Base-by-base conservation (phyloP, 768 basidiomycete species). In the Mycena epipterygia region DNA sequence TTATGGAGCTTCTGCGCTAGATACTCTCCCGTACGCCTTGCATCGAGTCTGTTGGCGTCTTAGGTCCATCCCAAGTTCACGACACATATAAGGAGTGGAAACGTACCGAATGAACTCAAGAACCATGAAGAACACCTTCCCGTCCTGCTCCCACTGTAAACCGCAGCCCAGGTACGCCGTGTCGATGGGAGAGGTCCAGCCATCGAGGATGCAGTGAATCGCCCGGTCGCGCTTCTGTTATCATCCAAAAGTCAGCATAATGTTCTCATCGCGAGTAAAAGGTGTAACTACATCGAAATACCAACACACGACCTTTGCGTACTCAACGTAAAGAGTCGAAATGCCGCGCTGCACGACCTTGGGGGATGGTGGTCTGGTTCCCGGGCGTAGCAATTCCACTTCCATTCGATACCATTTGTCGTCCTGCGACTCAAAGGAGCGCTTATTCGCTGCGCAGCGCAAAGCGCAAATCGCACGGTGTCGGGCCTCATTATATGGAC, bases 161-260 rank as follows among this genome's bases (percentile, higher is more conserved):
- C n/a, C n/a, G n/a, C n/a, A n/a, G n/a, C n/a, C 75, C 73, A 21
- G 55, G 51, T 74, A 76, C 0, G 73, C 68, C 1, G 33, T 29
- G 13, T 60, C 64, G 39, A 73, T 65, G 29, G 75, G 75, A 46
- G 71, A 64, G 6, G 73, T 75, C 72, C 75, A 76, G 8, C 75
- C 68, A 48, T 76, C 68, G 13, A 75, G 60, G 37, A 64, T 63
- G n/a, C 72, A n/a, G n/a, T n/a, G n/a, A n/a, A n/a, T n/a, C n/a
- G n/a, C n/a, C n/a, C n/a, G n/a, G n/a, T n/a, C n/a, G n/a, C n/a
- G n/a, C n/a, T n/a, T n/a, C n/a, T n/a, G n/a, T n/a, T n/a, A n/a
- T n/a, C n/a, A n/a, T n/a, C 14, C 7, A 14, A 37, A 37, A 7
- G 8, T 37, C 7, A 37, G 35, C 35, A 37, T 14, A 7, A 14